phyloP scores from a whole-genome alignment of 768 basidiomycete species.

The Russula sp. region DNA sequence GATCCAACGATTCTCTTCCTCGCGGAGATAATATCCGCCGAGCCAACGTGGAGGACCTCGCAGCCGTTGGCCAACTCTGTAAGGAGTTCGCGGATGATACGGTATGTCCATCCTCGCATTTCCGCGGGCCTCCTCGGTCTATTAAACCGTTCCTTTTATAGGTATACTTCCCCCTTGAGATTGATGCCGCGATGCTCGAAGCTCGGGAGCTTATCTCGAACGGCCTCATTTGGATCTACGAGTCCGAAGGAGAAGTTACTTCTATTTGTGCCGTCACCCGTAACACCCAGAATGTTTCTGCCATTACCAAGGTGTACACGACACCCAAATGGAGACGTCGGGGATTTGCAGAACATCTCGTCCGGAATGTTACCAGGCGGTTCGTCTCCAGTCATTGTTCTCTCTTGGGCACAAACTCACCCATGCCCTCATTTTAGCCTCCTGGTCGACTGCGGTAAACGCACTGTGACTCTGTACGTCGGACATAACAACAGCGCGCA shows the following conservation, averaged over 20 bases:
- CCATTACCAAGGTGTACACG: constrained; percentile 55
- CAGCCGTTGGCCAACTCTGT: constrained; percentile 37
- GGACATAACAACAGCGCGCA: constrained; percentile 44
- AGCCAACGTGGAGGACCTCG: constrained; percentile 34
- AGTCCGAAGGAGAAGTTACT: constrained; percentile 34
- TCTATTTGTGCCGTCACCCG: constrained; percentile 53
- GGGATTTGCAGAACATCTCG: constrained; percentile 47
- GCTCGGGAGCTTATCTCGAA: constrained; percentile 41
- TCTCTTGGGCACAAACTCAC: constrained; percentile 16
- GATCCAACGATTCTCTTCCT: constrained; percentile 25
- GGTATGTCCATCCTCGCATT: constrained; percentile 29
- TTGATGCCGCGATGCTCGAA: constrained; percentile 36
- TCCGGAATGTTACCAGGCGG: constrained; percentile 39
- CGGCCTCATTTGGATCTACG: constrained; percentile 48
- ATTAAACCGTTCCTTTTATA: constrained; percentile 22
- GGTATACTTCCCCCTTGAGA: constrained; percentile 39
- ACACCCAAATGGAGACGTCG: constrained; percentile 36
- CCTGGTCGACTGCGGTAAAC: constrained; percentile 36
- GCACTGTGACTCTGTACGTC: constrained; percentile 48
- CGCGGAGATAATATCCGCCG: constrained; percentile 33
- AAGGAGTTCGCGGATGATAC: constrained; percentile 47
- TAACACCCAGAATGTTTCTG: constrained; percentile 40
- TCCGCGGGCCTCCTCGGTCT: neutral
- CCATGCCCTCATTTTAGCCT: constrained; percentile 29
- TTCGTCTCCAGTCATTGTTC: constrained; percentile 25